Conservation (phyloP, 352 stramenopile species). For the Pythium biforme region DNA sequence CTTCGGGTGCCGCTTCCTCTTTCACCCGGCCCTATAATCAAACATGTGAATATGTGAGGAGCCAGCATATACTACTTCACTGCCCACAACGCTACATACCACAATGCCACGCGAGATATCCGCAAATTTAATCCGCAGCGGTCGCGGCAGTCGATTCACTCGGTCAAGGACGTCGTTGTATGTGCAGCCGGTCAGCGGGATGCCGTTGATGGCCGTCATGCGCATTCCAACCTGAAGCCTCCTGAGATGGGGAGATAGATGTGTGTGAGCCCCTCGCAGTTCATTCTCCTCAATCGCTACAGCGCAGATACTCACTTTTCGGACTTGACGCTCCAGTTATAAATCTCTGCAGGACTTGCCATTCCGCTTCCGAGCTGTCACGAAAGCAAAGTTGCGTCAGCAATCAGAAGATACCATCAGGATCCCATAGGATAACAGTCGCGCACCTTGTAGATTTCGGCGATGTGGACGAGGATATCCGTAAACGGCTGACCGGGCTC, state of each 20-base stretch:
- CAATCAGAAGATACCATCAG: not conserved
- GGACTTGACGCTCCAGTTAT: conserved; percentile 89
- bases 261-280: not conserved
- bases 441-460: conserved; percentile 75
- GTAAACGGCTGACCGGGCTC: conserved; percentile 70
- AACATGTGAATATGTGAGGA: not conserved
- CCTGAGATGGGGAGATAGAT: conserved; percentile 21
- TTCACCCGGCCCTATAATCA: conserved; percentile 57
- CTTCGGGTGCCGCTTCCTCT: conserved; percentile 54
- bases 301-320: conserved; percentile 50
- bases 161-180: conserved; percentile 80
- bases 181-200: conserved; percentile 71
- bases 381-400: not conserved
- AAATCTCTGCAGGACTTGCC: conserved; percentile 84
- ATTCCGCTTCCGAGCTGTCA: conserved; percentile 65
- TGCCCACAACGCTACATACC: conserved; percentile 26
- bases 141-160: conserved; percentile 59
- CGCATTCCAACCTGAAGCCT: conserved; percentile 77
- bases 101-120: conserved; percentile 85
- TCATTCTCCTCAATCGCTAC: not conserved
- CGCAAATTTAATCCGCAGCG: conserved; percentile 82
- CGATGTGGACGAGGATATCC: conserved; percentile 76
- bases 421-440: not conserved
- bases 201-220: conserved; percentile 80
- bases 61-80: too few species aligned